phyloP scores from a whole-genome alignment of 495 filamentous ascomycete species.

The Podospora pseudopauciseta region DNA sequence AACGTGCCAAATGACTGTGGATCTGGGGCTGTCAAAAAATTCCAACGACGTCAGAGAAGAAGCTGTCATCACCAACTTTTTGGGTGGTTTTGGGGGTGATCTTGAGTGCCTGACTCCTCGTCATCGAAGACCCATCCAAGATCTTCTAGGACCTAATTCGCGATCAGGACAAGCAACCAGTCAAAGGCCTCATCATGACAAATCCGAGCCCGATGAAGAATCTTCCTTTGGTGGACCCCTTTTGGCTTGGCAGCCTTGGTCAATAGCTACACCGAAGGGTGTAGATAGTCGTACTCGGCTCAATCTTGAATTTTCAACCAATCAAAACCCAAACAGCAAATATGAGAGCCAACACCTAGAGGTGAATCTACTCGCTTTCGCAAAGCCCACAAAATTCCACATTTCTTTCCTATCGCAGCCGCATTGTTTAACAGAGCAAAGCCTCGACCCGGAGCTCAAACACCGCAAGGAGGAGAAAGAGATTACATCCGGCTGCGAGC shows the following conservation, averaged over 20 bases:
- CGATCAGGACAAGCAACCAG: neutral
- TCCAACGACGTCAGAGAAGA: neutral
- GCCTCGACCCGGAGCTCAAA: neutral
- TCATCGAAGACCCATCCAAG: neutral
- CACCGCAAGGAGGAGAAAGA: neutral
- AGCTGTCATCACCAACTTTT: neutral
- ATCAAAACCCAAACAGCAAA: neutral
- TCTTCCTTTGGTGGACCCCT: neutral
- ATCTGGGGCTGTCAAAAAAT: neutral
- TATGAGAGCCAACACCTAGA: neutral
- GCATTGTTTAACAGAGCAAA: neutral
- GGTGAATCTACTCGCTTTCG: conserved; percentile 10
- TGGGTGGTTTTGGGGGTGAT: neutral
- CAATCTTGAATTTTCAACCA: neutral
- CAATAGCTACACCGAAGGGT: neutral
- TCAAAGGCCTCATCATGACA: neutral
- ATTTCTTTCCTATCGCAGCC: neutral
- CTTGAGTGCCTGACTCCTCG: neutral
- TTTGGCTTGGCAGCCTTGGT: neutral
- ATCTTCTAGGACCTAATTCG: neutral
- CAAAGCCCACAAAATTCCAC: neutral
- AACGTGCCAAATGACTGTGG: neutral
- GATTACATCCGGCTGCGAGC: neutral
- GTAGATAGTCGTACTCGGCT: neutral
- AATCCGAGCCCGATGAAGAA: neutral